phyloP scores from a whole-genome alignment of 495 filamentous ascomycete genomes.

The Penicillium roqueforti region DNA sequence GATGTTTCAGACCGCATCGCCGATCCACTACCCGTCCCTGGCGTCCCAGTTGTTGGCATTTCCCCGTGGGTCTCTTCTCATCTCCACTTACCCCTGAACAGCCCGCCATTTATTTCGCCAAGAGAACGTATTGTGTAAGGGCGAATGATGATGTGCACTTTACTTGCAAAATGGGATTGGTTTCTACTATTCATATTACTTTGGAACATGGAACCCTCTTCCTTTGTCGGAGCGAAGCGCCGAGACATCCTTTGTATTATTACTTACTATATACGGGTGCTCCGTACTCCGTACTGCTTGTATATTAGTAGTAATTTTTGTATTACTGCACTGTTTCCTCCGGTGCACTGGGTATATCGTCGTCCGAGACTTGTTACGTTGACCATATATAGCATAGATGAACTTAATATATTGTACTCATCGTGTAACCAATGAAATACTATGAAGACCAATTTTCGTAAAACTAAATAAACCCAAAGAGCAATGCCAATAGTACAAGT shows the following conservation, averaged over 20 bases:
- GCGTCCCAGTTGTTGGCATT: constrained; percentile 10
- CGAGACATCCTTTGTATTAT: constrained; percentile 2
- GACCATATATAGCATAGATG: background rate
- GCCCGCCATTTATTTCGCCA: constrained; percentile 22
- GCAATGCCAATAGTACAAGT: background rate
- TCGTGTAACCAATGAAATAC: background rate
- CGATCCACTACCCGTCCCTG: constrained; percentile 28
- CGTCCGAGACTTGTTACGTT: background rate
- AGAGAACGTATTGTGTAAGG: constrained; percentile 12
- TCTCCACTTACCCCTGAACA: constrained; percentile 32
- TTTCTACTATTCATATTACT: constrained; percentile 17
- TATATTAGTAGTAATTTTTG: background rate
- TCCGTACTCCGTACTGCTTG: background rate
- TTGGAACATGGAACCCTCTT: background rate
- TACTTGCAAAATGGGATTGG: constrained; percentile 7
- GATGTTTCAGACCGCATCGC: constrained; percentile 14
- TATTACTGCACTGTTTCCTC: constrained; percentile 8
- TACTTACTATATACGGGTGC: background rate
- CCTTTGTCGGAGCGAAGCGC: background rate
- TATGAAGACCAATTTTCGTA: background rate
- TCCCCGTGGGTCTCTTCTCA: constrained; percentile 7
- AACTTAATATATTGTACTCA: background rate
- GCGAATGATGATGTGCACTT: constrained; percentile 12
- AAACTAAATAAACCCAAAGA: background rate
- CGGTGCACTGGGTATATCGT: constrained; percentile 5